Evolutionary conservation across 352 stramenopile species (phyloP).

Genomic region (Thraustochytrium sp.): DNA sequence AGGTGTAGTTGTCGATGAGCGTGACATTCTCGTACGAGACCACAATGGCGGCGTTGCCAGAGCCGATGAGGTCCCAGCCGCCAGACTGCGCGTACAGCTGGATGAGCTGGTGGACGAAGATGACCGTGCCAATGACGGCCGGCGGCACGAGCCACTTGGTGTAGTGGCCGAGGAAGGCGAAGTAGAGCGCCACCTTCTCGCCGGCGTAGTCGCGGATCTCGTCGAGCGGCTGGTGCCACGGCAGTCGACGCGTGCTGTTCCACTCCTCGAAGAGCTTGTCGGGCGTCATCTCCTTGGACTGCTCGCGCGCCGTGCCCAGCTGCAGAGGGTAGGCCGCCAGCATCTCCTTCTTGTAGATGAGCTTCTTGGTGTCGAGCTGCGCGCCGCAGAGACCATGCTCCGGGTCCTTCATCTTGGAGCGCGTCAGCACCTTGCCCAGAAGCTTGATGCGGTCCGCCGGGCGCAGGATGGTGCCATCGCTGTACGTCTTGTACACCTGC

Average conservation of each 20-base stretch:
- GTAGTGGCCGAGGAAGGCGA: constrained; percentile 92
- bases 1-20: background rate
- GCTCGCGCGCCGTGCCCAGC: background rate
- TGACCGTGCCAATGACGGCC: constrained; percentile 71
- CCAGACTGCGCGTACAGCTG: constrained; percentile 26
- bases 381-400: constrained; percentile 31
- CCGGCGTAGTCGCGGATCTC: constrained; percentile 76
- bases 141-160: constrained; percentile 84
- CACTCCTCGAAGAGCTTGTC: constrained; percentile 36
- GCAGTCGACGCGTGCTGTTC: constrained; percentile 17
- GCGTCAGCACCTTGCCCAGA: background rate
- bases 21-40: background rate
- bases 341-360: background rate
- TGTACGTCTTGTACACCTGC: constrained; percentile 42
- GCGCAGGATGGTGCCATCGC: constrained; percentile 35
- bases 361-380: background rate
- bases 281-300: constrained; percentile 30
- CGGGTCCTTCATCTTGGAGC: constrained; percentile 3
- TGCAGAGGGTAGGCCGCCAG: constrained; percentile 25
- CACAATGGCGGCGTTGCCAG: constrained; percentile 29
- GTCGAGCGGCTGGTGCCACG: constrained; percentile 62
- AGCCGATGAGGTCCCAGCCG: constrained; percentile 26
- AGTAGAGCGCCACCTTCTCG: constrained; percentile 95
- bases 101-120: constrained; percentile 69
- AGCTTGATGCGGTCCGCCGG: constrained; percentile 41